Conservation (phyloP, 2,329 filamentous ascomycete species). For the Teratosphaeria gauchensis region DNA sequence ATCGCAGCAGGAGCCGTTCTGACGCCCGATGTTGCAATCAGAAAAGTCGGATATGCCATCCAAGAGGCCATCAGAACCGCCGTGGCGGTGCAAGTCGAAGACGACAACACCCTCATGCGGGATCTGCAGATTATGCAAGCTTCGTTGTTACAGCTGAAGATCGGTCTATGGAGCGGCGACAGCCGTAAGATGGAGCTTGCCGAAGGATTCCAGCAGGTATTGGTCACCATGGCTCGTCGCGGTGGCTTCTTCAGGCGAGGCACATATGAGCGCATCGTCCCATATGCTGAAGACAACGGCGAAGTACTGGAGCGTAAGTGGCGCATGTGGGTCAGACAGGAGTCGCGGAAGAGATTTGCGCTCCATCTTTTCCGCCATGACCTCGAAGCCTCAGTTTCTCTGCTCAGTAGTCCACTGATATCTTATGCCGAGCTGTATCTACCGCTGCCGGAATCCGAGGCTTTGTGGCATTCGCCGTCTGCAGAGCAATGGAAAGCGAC, state of each 20-base stretch:
- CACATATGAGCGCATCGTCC: constrained; percentile 35
- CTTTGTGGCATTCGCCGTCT: constrained; percentile 56
- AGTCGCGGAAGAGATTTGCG: constrained; percentile 59
- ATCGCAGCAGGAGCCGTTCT: constrained; percentile 52
- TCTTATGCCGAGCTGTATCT: constrained; percentile 61
- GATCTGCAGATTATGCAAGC: constrained; percentile 44
- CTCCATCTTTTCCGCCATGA: constrained; percentile 58
- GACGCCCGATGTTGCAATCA: constrained; percentile 48
- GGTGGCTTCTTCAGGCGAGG: constrained; percentile 49
- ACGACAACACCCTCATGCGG: constrained; percentile 41
- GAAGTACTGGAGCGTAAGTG: constrained; percentile 54
- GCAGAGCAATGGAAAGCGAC: constrained; percentile 56
- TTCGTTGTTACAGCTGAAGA: constrained; percentile 41
- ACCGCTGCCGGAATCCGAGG: constrained; percentile 52
- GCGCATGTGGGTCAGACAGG: constrained; percentile 53
- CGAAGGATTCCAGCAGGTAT: constrained; percentile 46
- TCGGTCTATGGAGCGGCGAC: constrained; percentile 51
- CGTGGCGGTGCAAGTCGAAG: constrained; percentile 34
- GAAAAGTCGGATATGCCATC: constrained; percentile 49
- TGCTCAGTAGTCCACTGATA: constrained; percentile 54
- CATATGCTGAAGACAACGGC: constrained; percentile 47
- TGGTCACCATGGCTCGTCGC: constrained; percentile 45
- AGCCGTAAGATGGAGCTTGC: constrained; percentile 51
- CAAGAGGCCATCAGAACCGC: constrained; percentile 39
- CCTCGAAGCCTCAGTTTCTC: constrained; percentile 56